Conservation (phyloP, 768 basidiomycete species). For the Nidula microcarpa region DNA sequence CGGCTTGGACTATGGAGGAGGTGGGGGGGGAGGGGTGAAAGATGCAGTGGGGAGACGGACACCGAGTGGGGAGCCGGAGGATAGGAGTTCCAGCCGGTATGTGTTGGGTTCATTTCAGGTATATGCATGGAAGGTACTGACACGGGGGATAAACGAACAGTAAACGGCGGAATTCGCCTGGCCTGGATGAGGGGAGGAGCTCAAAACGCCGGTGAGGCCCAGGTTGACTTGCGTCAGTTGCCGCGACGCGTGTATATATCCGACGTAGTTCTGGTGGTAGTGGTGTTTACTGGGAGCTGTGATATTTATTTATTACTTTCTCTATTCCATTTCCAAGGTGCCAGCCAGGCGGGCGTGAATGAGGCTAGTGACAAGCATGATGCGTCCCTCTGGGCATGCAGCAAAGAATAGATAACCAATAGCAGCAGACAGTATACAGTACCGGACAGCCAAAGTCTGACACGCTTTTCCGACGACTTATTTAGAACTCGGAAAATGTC, state of each 20-base stretch:
- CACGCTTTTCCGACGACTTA: too few relatives aligned
- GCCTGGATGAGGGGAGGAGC: slow-evolving; percentile 62
- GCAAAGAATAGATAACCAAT: too few relatives aligned
- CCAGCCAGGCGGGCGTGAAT: too few relatives aligned
- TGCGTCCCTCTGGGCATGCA: too few relatives aligned
- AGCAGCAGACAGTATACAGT: too few relatives aligned
- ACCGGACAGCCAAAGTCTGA: too few relatives aligned
- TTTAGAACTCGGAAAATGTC: too few relatives aligned
- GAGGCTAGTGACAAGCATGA: too few relatives aligned
- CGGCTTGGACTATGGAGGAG: slow-evolving; percentile 74
- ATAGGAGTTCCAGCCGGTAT: slow-evolving; percentile 57
- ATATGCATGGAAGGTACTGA: not conserved
- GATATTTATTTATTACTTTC: not conserved
- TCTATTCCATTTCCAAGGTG: not conserved
- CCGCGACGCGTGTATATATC: slow-evolving; percentile 9
- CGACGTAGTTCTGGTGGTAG: not conserved
- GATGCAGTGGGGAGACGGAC: slow-evolving; percentile 46
- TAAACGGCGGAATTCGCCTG: slow-evolving; percentile 74
- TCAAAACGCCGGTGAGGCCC: slow-evolving; percentile 63
- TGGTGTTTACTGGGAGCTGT: not conserved
- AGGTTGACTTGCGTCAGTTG: too few relatives aligned
- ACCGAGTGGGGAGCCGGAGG: slow-evolving; percentile 66
- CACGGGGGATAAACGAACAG: slow-evolving; percentile 26
- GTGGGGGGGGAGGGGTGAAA: slow-evolving; percentile 45
- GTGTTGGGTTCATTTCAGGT: slow-evolving; percentile 8